These are phyloP conservation scores for Papiliotrema flavescens DNA, from an alignment of 1,284 basidiomycete species.

Conservation along the genomic window DNA sequence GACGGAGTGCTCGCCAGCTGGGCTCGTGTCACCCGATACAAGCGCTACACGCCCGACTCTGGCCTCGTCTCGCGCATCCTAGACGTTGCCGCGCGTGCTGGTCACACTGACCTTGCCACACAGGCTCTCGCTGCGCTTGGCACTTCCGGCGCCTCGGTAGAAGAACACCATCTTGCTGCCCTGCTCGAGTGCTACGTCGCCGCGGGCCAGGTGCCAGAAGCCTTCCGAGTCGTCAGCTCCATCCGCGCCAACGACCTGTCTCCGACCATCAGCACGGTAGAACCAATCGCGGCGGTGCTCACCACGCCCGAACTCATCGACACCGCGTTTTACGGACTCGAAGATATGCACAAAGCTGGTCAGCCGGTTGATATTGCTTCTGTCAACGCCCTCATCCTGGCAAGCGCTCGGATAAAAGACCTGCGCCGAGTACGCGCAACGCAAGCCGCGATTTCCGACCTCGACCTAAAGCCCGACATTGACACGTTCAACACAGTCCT, in stretches of 20 bases:
- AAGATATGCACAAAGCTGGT: constrained; percentile 58
- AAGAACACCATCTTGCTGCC: constrained; percentile 54
- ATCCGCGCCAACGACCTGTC: constrained; percentile 33
- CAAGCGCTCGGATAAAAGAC: constrained; percentile 61
- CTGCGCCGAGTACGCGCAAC: constrained; percentile 71
- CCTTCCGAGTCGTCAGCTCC: constrained; percentile 31
- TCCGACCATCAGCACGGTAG: constrained; percentile 30
- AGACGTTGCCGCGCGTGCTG: constrained; percentile 66
- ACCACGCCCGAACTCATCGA: constrained; percentile 59
- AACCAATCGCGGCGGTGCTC: constrained; percentile 56
- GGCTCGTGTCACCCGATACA: constrained; percentile 57
- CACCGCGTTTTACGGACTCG: constrained; percentile 61
- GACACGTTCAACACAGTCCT: constrained; percentile 70
- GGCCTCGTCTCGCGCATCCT: constrained; percentile 67
- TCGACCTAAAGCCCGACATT: constrained; percentile 58
- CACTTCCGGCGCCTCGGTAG: constrained; percentile 52
- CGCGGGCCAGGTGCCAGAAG: constrained; percentile 39
- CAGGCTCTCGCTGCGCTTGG: constrained; percentile 61
- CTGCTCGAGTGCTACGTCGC: constrained; percentile 45
- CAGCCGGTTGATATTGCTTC: constrained; percentile 58
- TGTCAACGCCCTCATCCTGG: constrained; percentile 65
- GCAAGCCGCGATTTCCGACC: constrained; percentile 62
- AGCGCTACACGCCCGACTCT: constrained; percentile 64
- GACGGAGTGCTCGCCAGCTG: constrained; percentile 65
- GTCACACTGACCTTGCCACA: constrained; percentile 64